Conservation (phyloP, 192 early-diverging fungal species). For the Dissophora globulifera region DNA sequence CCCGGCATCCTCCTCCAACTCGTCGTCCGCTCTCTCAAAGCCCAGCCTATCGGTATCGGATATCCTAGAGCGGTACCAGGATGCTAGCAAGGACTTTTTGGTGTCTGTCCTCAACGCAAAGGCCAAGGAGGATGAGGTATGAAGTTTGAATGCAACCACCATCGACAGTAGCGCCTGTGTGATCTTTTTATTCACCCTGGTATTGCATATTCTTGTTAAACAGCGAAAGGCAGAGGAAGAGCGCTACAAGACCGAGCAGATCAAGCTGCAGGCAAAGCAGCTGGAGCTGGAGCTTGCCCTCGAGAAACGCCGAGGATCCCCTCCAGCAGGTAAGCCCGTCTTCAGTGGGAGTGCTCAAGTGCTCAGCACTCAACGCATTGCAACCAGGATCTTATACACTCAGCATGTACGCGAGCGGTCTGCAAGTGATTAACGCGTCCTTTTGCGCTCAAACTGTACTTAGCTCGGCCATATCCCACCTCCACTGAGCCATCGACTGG, state of each 20-base stretch:
- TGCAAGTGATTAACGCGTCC: too few species aligned
- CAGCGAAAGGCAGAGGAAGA: constrained; percentile 58
- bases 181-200: too few species aligned
- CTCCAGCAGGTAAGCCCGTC: constrained; percentile 45
- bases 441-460: too few species aligned
- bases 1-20: neutral
- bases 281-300: constrained; percentile 51
- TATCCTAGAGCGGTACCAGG: constrained; percentile 46
- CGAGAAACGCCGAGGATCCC: constrained; percentile 38
- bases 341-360: too few species aligned
- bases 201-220: too few species aligned
- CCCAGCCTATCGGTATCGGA: constrained; percentile 27
- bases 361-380: too few species aligned
- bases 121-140: constrained; percentile 51
- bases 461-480: constrained; percentile 15
- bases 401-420: too few species aligned
- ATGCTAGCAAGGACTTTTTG: constrained; percentile 52
- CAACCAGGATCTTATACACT: too few species aligned
- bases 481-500: constrained; percentile 12
- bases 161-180: too few species aligned
- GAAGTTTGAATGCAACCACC: too few species aligned
- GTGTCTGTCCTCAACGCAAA: constrained; percentile 45
- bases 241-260: constrained; percentile 54
- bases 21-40: neutral
- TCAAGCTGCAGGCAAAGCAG: constrained; percentile 55